A percentile compares a stretch with the other conserved stretches of the same genome.
Conservation (phyloP, 2,329 filamentous ascomycete genomes). For the Aspergillus sp. region DNA sequence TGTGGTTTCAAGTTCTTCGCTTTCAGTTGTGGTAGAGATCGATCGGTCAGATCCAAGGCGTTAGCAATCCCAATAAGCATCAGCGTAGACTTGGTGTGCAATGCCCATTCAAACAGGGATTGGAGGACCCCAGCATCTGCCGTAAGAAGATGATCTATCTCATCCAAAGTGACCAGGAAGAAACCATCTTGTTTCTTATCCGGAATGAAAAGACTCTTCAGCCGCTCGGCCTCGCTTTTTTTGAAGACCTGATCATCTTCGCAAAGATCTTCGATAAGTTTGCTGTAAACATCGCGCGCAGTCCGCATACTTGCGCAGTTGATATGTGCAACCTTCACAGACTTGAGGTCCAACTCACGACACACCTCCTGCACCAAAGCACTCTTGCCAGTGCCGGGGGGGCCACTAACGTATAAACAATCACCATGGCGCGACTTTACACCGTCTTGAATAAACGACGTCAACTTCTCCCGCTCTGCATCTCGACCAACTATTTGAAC, state of each 20-base stretch:
- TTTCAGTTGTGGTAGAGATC: constrained; percentile 90
- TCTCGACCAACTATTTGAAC: constrained; percentile 78
- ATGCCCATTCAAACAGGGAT: constrained; percentile 93
- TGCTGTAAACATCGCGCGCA: constrained; percentile 79
- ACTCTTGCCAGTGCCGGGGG: constrained; percentile 95
- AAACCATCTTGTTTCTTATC: constrained; percentile 55
- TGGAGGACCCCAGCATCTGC: constrained; percentile 88
- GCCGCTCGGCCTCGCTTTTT: constrained; percentile 63
- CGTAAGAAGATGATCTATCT: constrained; percentile 91
- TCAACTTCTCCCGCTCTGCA: constrained; percentile 63
- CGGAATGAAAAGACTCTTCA: constrained; percentile 71
- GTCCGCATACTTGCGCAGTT: constrained; percentile 98
- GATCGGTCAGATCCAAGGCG: constrained; percentile 90
- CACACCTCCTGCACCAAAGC: constrained; percentile 84
- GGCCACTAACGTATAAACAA: constrained; percentile 92
- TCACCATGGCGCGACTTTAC: constrained; percentile 64
- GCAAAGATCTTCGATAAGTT: constrained; percentile 69
- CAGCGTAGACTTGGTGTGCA: constrained; percentile 75
- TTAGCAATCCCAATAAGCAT: constrained; percentile 92
- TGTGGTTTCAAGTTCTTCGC: constrained; percentile 87
- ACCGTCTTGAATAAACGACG: constrained; percentile 66
- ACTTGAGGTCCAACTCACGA: constrained; percentile 53
- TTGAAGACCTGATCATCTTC: constrained; percentile 62
- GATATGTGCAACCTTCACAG: constrained; percentile 72
- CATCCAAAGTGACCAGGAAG: constrained; percentile 86